Percentiles rank a stretch among this genome's conserved stretches.
phyloP scores from a whole-genome alignment of 2,329 filamentous ascomycete species.

The Arthrocladium fulminans region DNA sequence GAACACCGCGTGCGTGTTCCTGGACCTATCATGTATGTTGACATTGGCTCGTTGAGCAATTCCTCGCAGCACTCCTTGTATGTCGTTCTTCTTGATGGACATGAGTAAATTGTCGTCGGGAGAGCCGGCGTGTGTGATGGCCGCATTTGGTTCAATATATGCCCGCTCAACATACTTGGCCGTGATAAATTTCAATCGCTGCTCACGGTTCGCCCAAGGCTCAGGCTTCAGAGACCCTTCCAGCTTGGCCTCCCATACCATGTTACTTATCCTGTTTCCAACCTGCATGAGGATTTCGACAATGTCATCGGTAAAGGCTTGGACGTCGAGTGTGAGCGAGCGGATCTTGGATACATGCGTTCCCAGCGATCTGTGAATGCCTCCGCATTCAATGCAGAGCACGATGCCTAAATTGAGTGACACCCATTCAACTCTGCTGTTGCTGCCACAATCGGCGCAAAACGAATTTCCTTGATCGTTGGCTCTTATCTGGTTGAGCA shows the following conservation, averaged over 20 bases:
- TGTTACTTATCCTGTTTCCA: constrained; percentile 90
- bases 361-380: constrained; percentile 89
- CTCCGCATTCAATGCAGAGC: constrained; percentile 94
- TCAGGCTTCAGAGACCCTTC: constrained; percentile 65
- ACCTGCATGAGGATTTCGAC: constrained; percentile 85
- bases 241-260: constrained; percentile 86
- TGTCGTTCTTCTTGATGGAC: constrained; percentile 92
- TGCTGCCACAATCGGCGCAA: constrained; percentile 90
- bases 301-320: constrained; percentile 93
- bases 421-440: constrained; percentile 94
- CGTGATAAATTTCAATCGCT: constrained; percentile 89
- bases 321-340: constrained; percentile 88
- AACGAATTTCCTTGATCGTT: constrained; percentile 85
- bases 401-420: constrained; percentile 96
- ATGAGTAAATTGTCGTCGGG: constrained; percentile 83
- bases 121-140: constrained; percentile 62
- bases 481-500: constrained; percentile 79
- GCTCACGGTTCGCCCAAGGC: constrained; percentile 73
- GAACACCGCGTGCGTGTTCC: constrained; percentile 81
- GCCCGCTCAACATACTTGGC: constrained; percentile 82
- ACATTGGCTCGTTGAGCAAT: constrained; percentile 79
- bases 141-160: constrained; percentile 66
- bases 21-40: constrained; percentile 75
- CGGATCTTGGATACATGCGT: constrained; percentile 97
- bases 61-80: constrained; percentile 85